Evolutionary conservation across 176 grass and related monocot genomes (phyloP), one percentile per base, ranked within the genome.

Genomic region (Rhynchospora breviuscula): DNA sequence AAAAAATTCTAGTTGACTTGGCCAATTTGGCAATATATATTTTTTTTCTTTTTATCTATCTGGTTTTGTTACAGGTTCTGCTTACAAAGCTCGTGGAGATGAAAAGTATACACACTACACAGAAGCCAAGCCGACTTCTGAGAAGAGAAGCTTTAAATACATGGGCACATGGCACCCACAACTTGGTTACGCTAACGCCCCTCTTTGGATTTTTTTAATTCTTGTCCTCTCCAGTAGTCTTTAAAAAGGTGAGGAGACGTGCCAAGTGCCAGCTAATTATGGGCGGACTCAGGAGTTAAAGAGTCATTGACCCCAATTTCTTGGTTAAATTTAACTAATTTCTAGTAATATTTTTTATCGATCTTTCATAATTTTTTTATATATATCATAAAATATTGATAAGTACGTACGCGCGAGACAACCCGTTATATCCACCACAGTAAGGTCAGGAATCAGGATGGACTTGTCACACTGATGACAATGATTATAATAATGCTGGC

Each of bases 121-220:
- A 65, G 9, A 80, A 47, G n/a, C 78, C 29, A 59, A 80, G 23
- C 13, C 52, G 11, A 14, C 35, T 40, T 62, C 62, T n/a, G 53
- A 61, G 5, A 80, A 25, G 52, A 14, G 4, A 60, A 80, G 53
- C 78, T 62, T 80, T 61, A 80, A 80, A 80, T 60, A 79, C 76
- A 51, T 47, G 23, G 10, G 62, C 43, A 79, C 76, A 51, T 47
- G 23, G 10, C 35, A 40, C 35, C 35, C 35, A 40, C 35, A 40
- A 40, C 35, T 40, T 5, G 35, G 35, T 0, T 31, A 40, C 35
- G 29, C 64, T 35, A 69, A 69, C 22, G 19, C 47, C 73, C 22
- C 52, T 31, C 48, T 29, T 58, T 53, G 76, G 49, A 59, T 60
- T 57, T 29, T 33, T 6, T 29, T n/a, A n/a, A 29, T 12, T 6